phyloP scores from a whole-genome alignment of 148 eudicot genomes.

The Amaranthus palmeri region DNA sequence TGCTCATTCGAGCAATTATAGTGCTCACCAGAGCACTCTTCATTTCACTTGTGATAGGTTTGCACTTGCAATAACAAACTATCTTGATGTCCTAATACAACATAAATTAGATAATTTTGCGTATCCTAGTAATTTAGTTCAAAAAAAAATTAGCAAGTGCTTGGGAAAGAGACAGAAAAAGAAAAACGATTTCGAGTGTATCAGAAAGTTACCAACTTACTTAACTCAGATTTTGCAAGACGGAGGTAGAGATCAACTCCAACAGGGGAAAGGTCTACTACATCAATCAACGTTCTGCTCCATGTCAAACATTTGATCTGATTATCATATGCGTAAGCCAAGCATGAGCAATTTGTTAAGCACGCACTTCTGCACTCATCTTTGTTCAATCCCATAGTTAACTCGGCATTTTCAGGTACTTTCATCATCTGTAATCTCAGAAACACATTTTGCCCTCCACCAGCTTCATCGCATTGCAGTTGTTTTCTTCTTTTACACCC shows the following conservation, averaged over 20 bases:
- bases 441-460: slow-evolving; percentile 36
- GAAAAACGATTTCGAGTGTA: background rate
- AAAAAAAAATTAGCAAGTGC: no score
- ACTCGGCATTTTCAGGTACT: slow-evolving; percentile 35
- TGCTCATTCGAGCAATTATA: no score
- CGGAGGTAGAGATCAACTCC: slow-evolving; percentile 10
- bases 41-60: no score
- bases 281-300: slow-evolving; percentile 8
- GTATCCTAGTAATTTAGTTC: no score
- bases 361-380: slow-evolving; percentile 37
- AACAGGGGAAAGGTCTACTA: background rate
- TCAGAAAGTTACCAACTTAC: background rate
- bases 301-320: slow-evolving; percentile 14
- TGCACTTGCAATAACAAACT: no score
- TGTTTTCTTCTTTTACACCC: slow-evolving; percentile 42
- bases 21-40: no score
- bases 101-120: no score
- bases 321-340: slow-evolving; percentile 37
- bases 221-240: slow-evolving; percentile 7
- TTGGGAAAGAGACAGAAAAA: no score
- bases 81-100: no score
- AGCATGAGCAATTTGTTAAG: slow-evolving; percentile 44
- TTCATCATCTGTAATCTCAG: slow-evolving; percentile 25
- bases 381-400: slow-evolving; percentile 20
- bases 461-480: slow-evolving; percentile 29